phyloP scores from a whole-genome alignment of 1,139 yeast species.

The Saccharomyces hybrid region DNA sequence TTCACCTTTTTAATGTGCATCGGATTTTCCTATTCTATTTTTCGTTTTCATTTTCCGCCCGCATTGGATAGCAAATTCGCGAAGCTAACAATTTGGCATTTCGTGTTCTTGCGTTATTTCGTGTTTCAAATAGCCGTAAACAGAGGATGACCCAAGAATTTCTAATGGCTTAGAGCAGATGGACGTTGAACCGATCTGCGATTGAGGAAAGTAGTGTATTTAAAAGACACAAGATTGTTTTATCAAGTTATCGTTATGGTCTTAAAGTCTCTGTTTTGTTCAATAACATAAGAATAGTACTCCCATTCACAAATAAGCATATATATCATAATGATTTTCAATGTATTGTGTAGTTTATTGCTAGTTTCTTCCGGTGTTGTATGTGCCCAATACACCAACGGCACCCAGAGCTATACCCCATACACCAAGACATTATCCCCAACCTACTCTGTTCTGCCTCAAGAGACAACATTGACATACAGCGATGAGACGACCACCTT shows the following conservation, averaged over 20 bases:
- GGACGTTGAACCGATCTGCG: not conserved
- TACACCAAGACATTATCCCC: constrained; percentile 22
- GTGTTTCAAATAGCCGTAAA: constrained; percentile 1
- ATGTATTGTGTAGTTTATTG: not conserved
- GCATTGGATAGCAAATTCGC: not conserved
- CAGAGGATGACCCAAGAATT: not conserved
- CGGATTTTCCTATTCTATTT: not conserved
- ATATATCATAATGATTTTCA: not conserved
- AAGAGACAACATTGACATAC: constrained; percentile 15
- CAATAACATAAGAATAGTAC: not conserved
- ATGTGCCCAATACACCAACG: constrained; percentile 17
- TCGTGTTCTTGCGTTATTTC: constrained; percentile 1
- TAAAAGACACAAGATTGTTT: not conserved
- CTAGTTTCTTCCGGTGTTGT: constrained; percentile 1
- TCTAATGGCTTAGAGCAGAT: not conserved
- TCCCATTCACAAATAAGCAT: not conserved
- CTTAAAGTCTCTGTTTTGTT: not conserved
- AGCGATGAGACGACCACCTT: constrained; percentile 21
- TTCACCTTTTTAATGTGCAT: not conserved
- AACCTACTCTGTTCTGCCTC: constrained; percentile 14
- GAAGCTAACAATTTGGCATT: not conserved
- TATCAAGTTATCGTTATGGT: not conserved
- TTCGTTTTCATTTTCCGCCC: not conserved
- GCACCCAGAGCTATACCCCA: constrained; percentile 10
- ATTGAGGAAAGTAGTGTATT: not conserved